Evolutionary conservation across 768 basidiomycete species (phyloP), one percentile per base, ranked within the genome.

Genomic region (Podaxis pistillaris): DNA sequence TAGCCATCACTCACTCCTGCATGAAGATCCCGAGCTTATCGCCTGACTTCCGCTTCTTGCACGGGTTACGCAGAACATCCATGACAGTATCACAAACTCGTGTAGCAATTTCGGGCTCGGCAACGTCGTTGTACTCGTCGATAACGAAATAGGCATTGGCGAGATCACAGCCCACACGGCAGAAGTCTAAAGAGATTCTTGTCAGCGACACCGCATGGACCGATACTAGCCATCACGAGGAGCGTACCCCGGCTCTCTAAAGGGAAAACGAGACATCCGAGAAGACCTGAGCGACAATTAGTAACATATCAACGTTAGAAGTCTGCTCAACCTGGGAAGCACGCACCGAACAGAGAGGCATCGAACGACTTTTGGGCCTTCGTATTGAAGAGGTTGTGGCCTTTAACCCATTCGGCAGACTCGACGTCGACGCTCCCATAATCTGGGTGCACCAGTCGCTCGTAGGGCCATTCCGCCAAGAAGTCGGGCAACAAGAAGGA

Each of bases 281-380:
- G 37, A 49, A 62, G 61, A 0, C 61, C 61, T 62, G 33, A 30
- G 64, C 60, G 19, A 62, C 24, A 41, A 26, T 37, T 49, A n/a
- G 36, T 22, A 50, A 22, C 24, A 26, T 9, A 24, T 3, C 8
- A 50, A 6, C 0, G 19, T n/a, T 3, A n/a, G 11, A 49, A 6
- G 22, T 24, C 11, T 19, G 19, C n/a, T 19, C n/a, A 15, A 15
- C 12, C 41, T 2, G 26, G 26, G 22, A 11, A 2, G 12, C 22
- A 65, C 70, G 5, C 22, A 71, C 70, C 68, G 33, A 69, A 71
- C 33, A 69, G 66, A 24, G 70, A 71, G 7, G 65, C 60, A 22
- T 69, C 67, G 53, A 71, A 72, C 15, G 67, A 68, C 46, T 64
- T 50, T 24, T 68, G 67, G n/a, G 67, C 68, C 30, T 69, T 70